Conservation (phyloP, 352 stramenopile genomes). For the Globisporangium camurandrum region DNA sequence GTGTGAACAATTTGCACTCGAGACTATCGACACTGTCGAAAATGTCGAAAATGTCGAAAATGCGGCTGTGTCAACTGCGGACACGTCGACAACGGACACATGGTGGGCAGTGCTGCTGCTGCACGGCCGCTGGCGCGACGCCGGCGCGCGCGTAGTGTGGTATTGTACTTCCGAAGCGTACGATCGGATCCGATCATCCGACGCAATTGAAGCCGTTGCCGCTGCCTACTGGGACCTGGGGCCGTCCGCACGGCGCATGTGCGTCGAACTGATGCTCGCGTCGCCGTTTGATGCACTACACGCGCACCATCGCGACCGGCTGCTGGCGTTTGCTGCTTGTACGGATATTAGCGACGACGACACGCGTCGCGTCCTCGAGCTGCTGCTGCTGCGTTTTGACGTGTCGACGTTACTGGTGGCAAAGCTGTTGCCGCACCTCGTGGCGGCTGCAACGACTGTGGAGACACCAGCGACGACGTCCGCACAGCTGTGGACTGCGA, state of each 20-base stretch:
- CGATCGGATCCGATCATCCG: conserved; percentile 18
- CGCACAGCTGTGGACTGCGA: conserved; percentile 47
- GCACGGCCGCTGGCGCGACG: conserved; percentile 34
- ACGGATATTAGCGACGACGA: not conserved
- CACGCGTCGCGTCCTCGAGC: conserved; percentile 19
- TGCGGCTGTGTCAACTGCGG: no score
- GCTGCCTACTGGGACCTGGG: conserved; percentile 25
- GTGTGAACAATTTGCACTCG: conserved; percentile 24
- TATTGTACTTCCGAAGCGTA: conserved; percentile 41
- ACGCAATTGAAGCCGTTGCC: conserved; percentile 31
- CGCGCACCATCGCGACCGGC: conserved; percentile 22
- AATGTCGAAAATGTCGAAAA: not conserved
- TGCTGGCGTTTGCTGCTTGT: conserved; percentile 16
- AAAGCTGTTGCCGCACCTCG: conserved; percentile 29
- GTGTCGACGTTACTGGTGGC: conserved; percentile 28
- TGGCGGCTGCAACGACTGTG: conserved; percentile 5
- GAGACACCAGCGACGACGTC: not conserved
- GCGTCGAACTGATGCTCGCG: conserved; percentile 44
- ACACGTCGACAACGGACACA: no score
- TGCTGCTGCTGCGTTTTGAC: conserved; percentile 61
- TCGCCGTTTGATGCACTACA: conserved; percentile 48
- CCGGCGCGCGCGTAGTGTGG: conserved; percentile 32
- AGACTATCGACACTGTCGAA: not conserved
- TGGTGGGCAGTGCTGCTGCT: conserved; percentile 43
- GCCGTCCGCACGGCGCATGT: conserved; percentile 24